Conservation (phyloP, 1,284 basidiomycete species). For the Cryptococcus maquisensis region DNA sequence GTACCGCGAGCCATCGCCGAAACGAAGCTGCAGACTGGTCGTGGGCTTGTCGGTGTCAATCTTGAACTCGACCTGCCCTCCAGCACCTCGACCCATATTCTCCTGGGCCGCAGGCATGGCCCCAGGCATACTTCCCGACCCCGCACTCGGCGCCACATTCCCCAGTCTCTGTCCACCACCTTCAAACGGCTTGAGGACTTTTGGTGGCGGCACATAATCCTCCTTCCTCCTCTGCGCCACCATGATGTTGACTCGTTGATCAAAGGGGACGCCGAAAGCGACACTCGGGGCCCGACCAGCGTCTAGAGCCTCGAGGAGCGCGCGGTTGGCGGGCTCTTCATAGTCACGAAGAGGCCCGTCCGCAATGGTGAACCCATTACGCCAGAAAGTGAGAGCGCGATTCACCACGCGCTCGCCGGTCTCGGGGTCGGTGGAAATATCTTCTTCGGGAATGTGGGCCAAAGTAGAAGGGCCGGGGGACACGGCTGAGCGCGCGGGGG, state of each 20-base stretch:
- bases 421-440: constrained; percentile 20
- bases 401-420: constrained; percentile 62
- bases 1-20: constrained; percentile 86
- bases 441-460: neutral
- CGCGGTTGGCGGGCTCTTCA: constrained; percentile 71
- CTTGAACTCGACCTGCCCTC: constrained; percentile 59
- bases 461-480: neutral
- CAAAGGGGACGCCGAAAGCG: constrained; percentile 69
- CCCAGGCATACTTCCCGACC: constrained; percentile 56
- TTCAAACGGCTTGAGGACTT: constrained; percentile 55
- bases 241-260: constrained; percentile 81
- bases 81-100: constrained; percentile 24
- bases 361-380: constrained; percentile 88
- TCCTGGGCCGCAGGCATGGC: constrained; percentile 46
- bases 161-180: constrained; percentile 84
- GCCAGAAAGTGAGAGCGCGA: constrained; percentile 87
- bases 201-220: constrained; percentile 59
- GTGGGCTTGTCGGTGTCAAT: constrained; percentile 76
- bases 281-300: constrained; percentile 74
- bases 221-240: constrained; percentile 72
- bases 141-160: constrained; percentile 46
- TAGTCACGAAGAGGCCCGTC: constrained; percentile 82
- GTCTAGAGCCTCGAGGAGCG: constrained; percentile 72
- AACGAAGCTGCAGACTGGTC: constrained; percentile 84
- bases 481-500: neutral